A percentile compares a stretch with the other conserved stretches of the same genome.
Evolutionary conservation across 257 asterid genomes (phyloP).

Genomic region (Craterostigma plantagineum): DNA sequence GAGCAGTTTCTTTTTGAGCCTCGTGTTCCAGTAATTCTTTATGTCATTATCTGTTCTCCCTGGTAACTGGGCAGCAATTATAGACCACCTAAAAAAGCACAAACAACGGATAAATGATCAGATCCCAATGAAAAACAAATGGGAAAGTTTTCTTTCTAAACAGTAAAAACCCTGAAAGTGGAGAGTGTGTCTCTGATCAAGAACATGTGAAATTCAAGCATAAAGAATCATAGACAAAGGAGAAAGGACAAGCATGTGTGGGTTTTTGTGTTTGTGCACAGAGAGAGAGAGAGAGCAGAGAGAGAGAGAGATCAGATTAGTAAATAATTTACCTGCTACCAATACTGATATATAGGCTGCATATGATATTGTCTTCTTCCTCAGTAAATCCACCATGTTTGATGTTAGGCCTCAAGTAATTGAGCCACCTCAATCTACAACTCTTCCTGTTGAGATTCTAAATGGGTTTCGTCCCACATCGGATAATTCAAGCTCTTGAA

Average conservation of each 20-base stretch:
- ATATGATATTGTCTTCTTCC: slow-evolving; percentile 90
- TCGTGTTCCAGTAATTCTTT: slow-evolving; percentile 88
- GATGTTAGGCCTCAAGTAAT: slow-evolving; percentile 78
- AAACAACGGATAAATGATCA: slow-evolving; percentile 9
- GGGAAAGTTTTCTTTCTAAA: neutral
- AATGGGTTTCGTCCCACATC: no score
- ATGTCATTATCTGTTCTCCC: slow-evolving; percentile 95
- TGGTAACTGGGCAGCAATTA: slow-evolving; percentile 89
- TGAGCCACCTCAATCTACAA: slow-evolving; percentile 84
- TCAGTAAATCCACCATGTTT: slow-evolving; percentile 95
- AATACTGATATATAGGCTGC: slow-evolving; percentile 90
- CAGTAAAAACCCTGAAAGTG: neutral
- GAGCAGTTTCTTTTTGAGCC: slow-evolving; percentile 63
- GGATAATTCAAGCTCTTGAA: no score
- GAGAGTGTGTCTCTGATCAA: slow-evolving; percentile 6
- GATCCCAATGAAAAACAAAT: no score
- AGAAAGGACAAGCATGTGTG: slow-evolving; percentile 38
- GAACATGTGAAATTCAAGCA: slow-evolving; percentile 11
- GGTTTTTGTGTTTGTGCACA: no score
- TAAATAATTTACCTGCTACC: slow-evolving; percentile 99
- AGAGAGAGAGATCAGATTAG: no score
- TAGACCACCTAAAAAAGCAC: slow-evolving; percentile 50
- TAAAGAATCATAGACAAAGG: slow-evolving; percentile 28
- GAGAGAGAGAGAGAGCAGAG: no score
- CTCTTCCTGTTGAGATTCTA: no score